Conservation (phyloP, 352 stramenopile species). For the Pythium aristosporum region DNA sequence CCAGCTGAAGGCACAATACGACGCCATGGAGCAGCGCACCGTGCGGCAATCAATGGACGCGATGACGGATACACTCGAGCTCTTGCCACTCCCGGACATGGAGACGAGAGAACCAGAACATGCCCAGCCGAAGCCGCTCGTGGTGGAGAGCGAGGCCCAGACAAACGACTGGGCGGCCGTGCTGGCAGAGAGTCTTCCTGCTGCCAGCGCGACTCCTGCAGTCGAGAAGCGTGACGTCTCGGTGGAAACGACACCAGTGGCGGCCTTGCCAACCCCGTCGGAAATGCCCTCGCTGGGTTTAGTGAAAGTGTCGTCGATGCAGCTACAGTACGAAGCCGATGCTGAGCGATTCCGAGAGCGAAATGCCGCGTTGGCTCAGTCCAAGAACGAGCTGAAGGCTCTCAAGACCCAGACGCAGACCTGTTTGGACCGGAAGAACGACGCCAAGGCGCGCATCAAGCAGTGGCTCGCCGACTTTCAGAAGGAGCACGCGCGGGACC, state of each 20-base stretch:
- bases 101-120: background rate
- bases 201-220: background rate
- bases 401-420: constrained; percentile 38
- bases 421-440: constrained; percentile 42
- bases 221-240: constrained; percentile 8
- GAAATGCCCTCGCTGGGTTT: background rate
- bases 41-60: constrained; percentile 34
- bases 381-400: constrained; percentile 37
- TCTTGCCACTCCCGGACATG: background rate
- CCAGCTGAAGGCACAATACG: constrained; percentile 23
- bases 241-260: constrained; percentile 7
- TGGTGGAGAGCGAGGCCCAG: constrained; percentile 5
- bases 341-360: constrained; percentile 43
- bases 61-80: constrained; percentile 43
- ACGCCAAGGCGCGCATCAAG: constrained; percentile 62
- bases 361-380: constrained; percentile 42
- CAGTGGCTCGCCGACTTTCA: constrained; percentile 64
- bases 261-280: background rate
- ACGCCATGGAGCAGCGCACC: constrained; percentile 36
- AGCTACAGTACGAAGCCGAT: constrained; percentile 46
- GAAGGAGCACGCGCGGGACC: constrained; percentile 42
- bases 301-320: background rate
- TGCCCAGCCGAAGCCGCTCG: background rate
- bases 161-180: background rate
- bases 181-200: background rate